Evolutionary conservation across 768 basidiomycete genomes (phyloP).

Genomic region (Cystofilobasidium bisporidii): DNA sequence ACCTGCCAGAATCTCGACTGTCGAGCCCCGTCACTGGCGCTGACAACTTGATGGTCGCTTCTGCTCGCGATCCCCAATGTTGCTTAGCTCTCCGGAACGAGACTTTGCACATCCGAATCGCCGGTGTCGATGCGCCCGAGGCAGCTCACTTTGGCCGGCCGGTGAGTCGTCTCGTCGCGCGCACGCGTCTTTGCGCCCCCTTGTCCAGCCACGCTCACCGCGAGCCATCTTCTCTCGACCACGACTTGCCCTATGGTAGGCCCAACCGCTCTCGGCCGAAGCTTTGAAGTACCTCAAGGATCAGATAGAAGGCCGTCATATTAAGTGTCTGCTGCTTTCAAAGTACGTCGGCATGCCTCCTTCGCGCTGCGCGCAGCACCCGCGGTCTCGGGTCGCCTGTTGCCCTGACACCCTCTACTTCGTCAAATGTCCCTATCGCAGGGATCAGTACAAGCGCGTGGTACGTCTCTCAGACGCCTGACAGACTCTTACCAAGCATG

Average conservation of each 20-base stretch:
- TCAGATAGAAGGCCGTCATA: background rate
- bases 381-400: too few relatives aligned
- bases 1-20: too few relatives aligned
- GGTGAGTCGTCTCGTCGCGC: background rate
- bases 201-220: too few relatives aligned
- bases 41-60: background rate
- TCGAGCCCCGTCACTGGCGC: background rate
- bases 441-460: slow-evolving; percentile 10
- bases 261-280: slow-evolving; percentile 23
- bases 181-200: too few relatives aligned
- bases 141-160: slow-evolving; percentile 25
- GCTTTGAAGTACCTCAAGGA: slow-evolving; percentile 8
- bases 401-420: too few relatives aligned
- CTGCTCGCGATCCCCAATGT: too few relatives aligned
- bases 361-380: background rate
- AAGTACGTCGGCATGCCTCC: background rate
- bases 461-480: background rate
- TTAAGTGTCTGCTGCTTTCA: slow-evolving; percentile 6
- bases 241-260: too few relatives aligned
- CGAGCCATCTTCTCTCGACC: too few relatives aligned
- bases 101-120: slow-evolving; percentile 21
- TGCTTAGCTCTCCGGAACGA: slow-evolving; percentile 18
- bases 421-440: background rate
- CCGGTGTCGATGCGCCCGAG: slow-evolving; percentile 25
- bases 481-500: too few relatives aligned